These are phyloP conservation scores for Trametes cingulata DNA, from an alignment of 768 basidiomycete genomes.

Conservation along the genomic window DNA sequence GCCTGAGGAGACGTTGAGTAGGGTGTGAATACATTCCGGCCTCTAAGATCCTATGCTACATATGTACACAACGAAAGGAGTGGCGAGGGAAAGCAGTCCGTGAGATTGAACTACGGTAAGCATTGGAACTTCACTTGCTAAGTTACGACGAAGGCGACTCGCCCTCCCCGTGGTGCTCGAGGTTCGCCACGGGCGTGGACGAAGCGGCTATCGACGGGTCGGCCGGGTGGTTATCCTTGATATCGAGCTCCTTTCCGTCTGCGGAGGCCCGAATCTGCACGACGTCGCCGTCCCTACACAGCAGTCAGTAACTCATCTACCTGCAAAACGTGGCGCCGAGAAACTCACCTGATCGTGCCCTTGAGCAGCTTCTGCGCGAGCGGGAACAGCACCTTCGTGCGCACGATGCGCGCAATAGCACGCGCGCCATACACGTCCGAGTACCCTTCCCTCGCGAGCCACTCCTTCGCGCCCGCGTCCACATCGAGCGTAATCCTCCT, in stretches of 20 bases:
- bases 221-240: slow-evolving; percentile 39
- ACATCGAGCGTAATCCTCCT: slow-evolving; percentile 74
- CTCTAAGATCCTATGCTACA: neutral
- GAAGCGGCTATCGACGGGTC: slow-evolving; percentile 30
- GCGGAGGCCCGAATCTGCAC: slow-evolving; percentile 37
- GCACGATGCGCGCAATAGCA: slow-evolving; percentile 83
- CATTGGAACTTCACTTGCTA: neutral
- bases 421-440: slow-evolving; percentile 86
- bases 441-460: slow-evolving; percentile 78
- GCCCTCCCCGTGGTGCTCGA: neutral
- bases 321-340: neutral
- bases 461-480: slow-evolving; percentile 56
- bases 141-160: neutral
- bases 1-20: neutral
- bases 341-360: slow-evolving; percentile 70
- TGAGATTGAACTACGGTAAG: neutral
- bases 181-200: slow-evolving; percentile 5
- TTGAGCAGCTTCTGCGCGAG: slow-evolving; percentile 77
- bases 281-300: slow-evolving; percentile 46
- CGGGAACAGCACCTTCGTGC: slow-evolving; percentile 79
- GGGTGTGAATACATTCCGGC: slow-evolving; percentile 1
- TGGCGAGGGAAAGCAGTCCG: too few relatives aligned
- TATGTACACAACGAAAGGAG: too few relatives aligned
- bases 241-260: slow-evolving; percentile 37
- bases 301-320: neutral